A percentile compares a stretch with the other conserved stretches of the same genome.
Evolutionary conservation across 2,329 filamentous ascomycete genomes (phyloP).

Genomic region (Coniochaeta sp.): DNA sequence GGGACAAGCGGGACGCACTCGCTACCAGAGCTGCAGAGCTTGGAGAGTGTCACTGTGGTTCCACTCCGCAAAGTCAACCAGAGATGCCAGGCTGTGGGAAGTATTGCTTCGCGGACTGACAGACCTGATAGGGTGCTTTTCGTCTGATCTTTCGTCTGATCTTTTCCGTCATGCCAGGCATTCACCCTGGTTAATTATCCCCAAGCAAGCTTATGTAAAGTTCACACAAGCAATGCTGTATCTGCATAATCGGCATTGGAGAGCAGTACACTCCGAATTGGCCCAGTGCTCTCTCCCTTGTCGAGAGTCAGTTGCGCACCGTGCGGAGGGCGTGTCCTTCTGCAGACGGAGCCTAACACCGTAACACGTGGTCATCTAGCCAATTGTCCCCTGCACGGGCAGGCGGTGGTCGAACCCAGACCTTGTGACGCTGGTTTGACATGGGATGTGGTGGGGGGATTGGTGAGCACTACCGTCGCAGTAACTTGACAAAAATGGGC

Average conservation of each 20-base stretch:
- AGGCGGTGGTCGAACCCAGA: too few relatives aligned
- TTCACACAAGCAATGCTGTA: background rate
- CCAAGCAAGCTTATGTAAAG: too few relatives aligned
- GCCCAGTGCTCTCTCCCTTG: background rate
- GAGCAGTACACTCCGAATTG: background rate
- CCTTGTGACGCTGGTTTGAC: too few relatives aligned
- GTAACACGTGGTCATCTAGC: too few relatives aligned
- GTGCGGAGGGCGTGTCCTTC: background rate
- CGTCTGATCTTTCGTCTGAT: constrained; percentile 8
- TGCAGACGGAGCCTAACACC: too few relatives aligned
- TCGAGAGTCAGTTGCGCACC: background rate
- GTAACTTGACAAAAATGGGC: too few relatives aligned
- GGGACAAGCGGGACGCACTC: constrained; percentile 9
- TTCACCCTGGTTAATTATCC: too few relatives aligned
- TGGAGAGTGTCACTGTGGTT: background rate
- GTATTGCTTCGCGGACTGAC: too few relatives aligned
- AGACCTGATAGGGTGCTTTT: background rate
- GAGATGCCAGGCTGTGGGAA: background rate
- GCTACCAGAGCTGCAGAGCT: constrained; percentile 11
- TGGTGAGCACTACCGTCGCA: too few relatives aligned
- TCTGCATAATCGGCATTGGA: background rate
- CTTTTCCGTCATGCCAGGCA: too few relatives aligned
- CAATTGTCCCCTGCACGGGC: too few relatives aligned
- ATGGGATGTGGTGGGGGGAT: too few relatives aligned
- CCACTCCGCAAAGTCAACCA: background rate